Conservation (phyloP, 2,329 filamentous ascomycete species). For the Delphinella strobiligena region DNA sequence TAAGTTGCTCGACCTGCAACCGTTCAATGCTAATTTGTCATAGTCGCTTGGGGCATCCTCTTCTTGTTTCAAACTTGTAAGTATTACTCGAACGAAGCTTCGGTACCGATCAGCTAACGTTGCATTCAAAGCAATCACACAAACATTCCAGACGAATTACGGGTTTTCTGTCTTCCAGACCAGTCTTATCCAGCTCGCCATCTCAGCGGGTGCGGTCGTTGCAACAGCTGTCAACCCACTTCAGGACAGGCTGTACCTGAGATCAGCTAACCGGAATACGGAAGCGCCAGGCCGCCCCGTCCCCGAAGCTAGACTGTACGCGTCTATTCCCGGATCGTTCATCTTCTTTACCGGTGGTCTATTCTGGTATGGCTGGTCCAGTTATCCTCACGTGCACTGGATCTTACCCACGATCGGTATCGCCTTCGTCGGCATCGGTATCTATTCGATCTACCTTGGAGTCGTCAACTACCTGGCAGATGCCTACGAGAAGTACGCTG, state of each 20-base stretch:
- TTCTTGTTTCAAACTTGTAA: constrained; percentile 36
- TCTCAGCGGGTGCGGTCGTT: constrained; percentile 29
- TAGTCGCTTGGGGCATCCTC: constrained; percentile 27
- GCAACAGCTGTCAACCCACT: constrained; percentile 24
- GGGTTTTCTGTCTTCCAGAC: constrained; percentile 24
- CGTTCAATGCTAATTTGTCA: neutral
- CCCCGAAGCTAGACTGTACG: constrained; percentile 30
- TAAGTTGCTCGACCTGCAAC: too few relatives aligned
- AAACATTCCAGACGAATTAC: constrained; percentile 26
- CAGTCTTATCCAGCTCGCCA: constrained; percentile 28
- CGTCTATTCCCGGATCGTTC: constrained; percentile 27
- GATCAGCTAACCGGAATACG: constrained; percentile 19
- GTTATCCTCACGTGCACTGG: constrained; percentile 52
- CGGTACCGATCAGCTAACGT: too few relatives aligned
- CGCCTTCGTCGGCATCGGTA: constrained; percentile 66
- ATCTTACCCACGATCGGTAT: constrained; percentile 59
- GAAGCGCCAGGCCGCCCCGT: constrained; percentile 17
- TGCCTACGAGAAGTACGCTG: constrained; percentile 70
- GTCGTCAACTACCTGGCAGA: constrained; percentile 91
- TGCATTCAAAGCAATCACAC: too few relatives aligned
- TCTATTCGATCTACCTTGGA: constrained; percentile 75
- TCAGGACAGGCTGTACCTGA: constrained; percentile 28
- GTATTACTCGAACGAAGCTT: too few relatives aligned
- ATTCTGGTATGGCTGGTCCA: constrained; percentile 69
- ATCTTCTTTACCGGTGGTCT: constrained; percentile 47